Percentiles rank a stretch among this genome's conserved stretches.
Evolutionary conservation across 495 filamentous ascomycete species (phyloP).

Genomic region (Penicillium pulvis): DNA sequence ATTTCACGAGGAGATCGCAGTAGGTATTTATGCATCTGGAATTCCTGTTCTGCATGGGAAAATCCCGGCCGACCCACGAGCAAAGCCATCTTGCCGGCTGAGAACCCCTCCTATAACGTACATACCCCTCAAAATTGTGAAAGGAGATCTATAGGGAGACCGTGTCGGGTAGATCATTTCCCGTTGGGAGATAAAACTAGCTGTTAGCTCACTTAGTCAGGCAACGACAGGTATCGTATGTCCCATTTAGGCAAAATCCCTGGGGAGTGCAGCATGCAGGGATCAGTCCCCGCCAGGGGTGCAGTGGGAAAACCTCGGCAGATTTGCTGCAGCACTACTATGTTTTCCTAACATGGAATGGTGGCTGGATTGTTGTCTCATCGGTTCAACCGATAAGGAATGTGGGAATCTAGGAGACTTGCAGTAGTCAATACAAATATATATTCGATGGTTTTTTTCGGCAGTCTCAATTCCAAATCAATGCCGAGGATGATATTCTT

Average conservation of each 20-base stretch:
- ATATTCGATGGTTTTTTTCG: too few species aligned
- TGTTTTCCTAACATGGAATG: not conserved
- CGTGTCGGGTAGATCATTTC: constrained; percentile 1
- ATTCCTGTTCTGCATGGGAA: not conserved
- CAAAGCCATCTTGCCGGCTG: not conserved
- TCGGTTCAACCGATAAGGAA: not conserved
- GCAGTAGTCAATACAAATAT: not conserved
- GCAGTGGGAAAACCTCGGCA: constrained; percentile 19
- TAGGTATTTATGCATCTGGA: constrained; percentile 2
- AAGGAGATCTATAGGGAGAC: not conserved
- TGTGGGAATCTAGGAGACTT: not conserved
- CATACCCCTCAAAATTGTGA: not conserved
- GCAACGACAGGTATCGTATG: not conserved
- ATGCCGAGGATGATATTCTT: constrained; percentile 5
- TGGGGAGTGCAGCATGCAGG: constrained; percentile 19
- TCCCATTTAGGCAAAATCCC: constrained; percentile 25
- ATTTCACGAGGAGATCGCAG: not conserved
- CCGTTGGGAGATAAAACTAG: not conserved
- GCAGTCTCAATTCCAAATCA: too few species aligned
- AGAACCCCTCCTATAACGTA: not conserved
- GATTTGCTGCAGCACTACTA: constrained; percentile 2
- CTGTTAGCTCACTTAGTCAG: not conserved
- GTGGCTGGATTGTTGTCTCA: not conserved
- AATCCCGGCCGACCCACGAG: not conserved
- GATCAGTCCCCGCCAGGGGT: not conserved